These are phyloP conservation scores for Moesziomyces parantarcticus DNA, from an alignment of 1,284 basidiomycete species.

Conservation along the genomic window DNA sequence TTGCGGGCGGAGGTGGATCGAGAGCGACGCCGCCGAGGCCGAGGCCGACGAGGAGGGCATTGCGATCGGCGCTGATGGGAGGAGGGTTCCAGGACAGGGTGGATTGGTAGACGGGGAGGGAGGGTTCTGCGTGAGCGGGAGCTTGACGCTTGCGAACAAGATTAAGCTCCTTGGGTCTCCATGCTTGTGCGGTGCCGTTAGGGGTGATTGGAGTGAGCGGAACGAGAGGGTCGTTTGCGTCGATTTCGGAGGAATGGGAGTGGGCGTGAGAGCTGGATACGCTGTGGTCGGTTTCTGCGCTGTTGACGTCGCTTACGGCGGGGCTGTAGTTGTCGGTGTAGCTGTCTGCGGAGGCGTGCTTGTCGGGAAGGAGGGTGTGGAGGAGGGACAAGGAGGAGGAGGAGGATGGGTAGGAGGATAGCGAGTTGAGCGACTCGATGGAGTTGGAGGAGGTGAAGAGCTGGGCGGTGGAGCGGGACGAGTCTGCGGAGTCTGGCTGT, in stretches of 20 bases:
- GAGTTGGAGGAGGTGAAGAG: constrained; percentile 26
- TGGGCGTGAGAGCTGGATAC: constrained; percentile 28
- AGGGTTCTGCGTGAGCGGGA: constrained; percentile 10
- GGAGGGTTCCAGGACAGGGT: constrained; percentile 17
- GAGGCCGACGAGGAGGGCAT: constrained; percentile 34
- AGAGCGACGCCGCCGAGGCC: constrained; percentile 24
- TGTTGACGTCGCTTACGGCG: constrained; percentile 43
- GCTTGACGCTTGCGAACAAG: constrained; percentile 35
- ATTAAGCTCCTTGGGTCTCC: constrained; percentile 53
- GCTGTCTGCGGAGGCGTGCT: constrained; percentile 35
- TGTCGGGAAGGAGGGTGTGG: constrained; percentile 23
- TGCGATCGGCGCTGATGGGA: constrained; percentile 17
- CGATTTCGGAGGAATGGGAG: constrained; percentile 44
- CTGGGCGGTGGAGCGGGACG: constrained; percentile 27
- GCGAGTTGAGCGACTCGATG: constrained; percentile 35
- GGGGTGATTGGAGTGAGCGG: constrained; percentile 48
- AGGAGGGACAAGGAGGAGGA: constrained; percentile 38
- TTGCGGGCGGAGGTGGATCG: constrained; percentile 4
- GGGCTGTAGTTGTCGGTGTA: constrained; percentile 44
- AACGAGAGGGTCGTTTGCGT: constrained; percentile 12
- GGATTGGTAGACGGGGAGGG: constrained; percentile 19
- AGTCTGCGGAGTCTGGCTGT: constrained; percentile 30
- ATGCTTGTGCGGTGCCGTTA: constrained; percentile 19
- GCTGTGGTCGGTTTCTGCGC: constrained; percentile 47
- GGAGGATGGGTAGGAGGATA: constrained; percentile 39